These are phyloP conservation scores for Oidiodendron maius DNA, from an alignment of 495 filamentous ascomycete species.

Conservation along the genomic window DNA sequence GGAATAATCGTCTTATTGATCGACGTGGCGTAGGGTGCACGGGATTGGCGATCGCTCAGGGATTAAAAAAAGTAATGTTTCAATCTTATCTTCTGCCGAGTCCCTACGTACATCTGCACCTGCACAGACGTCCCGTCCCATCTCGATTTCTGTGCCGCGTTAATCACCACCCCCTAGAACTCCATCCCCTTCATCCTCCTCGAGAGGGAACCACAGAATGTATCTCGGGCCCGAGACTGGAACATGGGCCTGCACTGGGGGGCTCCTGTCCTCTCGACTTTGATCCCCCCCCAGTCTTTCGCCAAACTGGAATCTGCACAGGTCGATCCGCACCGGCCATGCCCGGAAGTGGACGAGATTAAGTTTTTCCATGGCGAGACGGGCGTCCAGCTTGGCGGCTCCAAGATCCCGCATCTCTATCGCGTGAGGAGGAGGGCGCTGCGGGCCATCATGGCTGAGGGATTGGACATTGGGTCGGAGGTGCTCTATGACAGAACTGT, in stretches of 20 bases:
- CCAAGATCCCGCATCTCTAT: conserved; percentile 28
- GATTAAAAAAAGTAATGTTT: too few relatives aligned
- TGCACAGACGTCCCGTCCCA: too few relatives aligned
- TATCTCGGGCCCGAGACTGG: conserved; percentile 36
- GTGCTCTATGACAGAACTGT: conserved; percentile 14
- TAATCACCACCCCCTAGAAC: too few relatives aligned
- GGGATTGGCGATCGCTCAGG: too few relatives aligned
- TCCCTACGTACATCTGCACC: too few relatives aligned
- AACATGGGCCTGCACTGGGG: conserved; percentile 46
- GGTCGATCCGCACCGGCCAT: conserved; percentile 31
- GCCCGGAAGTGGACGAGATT: conserved; percentile 25
- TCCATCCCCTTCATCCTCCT: not conserved
- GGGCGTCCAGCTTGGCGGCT: conserved; percentile 28
- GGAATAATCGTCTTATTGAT: too few relatives aligned
- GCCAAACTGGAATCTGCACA: conserved; percentile 30
- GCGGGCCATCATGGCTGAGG: conserved; percentile 30
- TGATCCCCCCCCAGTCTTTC: conserved; percentile 29
- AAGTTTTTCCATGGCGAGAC: conserved; percentile 35
- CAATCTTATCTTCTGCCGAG: too few relatives aligned
- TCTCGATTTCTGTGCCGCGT: too few relatives aligned
- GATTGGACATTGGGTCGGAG: conserved; percentile 15
- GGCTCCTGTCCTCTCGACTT: conserved; percentile 26
- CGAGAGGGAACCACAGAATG: not conserved
- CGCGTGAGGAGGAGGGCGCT: conserved; percentile 35
- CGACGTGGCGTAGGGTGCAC: too few relatives aligned